These are phyloP conservation scores for Evernia prunastri DNA, from an alignment of 495 filamentous ascomycete genomes.

Conservation along the genomic window DNA sequence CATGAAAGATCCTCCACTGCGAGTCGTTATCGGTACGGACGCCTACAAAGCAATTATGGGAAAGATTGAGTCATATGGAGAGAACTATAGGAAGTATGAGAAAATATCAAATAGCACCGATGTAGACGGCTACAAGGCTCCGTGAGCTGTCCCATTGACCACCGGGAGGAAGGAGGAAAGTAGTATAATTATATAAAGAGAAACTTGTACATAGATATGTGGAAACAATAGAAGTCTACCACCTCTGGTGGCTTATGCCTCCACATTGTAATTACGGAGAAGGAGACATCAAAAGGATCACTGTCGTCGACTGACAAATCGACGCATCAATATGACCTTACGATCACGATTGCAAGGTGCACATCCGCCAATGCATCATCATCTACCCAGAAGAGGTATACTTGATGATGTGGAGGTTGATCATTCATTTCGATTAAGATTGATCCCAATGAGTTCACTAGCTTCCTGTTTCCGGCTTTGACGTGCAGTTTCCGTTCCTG, in stretches of 20 bases:
- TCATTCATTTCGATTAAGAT: neutral
- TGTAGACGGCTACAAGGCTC: slow-evolving; percentile 36
- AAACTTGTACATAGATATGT: neutral
- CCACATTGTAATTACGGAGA: neutral
- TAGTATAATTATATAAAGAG: neutral
- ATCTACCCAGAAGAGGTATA: neutral
- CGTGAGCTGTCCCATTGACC: neutral
- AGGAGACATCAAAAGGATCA: neutral
- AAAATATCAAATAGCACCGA: slow-evolving; percentile 40
- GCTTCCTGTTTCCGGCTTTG: neutral
- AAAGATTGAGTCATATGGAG: slow-evolving; percentile 37
- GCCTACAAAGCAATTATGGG: slow-evolving; percentile 36
- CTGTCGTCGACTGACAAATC: neutral
- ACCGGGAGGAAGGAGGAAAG: neutral
- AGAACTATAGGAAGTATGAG: slow-evolving; percentile 41
- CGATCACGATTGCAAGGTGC: neutral
- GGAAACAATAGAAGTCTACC: neutral
- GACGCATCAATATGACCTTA: neutral
- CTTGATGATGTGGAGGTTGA: too few species aligned
- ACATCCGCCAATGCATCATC: neutral
- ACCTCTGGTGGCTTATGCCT: neutral
- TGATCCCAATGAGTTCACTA: neutral
- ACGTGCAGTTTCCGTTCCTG: too few species aligned
- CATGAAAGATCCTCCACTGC: slow-evolving; percentile 41
- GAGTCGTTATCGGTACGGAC: slow-evolving; percentile 40